Percentiles rank a stretch among this genome's conserved stretches.
These are phyloP conservation scores for Laetiporus sulphureus DNA, from an alignment of 1,284 basidiomycete species.

Conservation along the genomic window DNA sequence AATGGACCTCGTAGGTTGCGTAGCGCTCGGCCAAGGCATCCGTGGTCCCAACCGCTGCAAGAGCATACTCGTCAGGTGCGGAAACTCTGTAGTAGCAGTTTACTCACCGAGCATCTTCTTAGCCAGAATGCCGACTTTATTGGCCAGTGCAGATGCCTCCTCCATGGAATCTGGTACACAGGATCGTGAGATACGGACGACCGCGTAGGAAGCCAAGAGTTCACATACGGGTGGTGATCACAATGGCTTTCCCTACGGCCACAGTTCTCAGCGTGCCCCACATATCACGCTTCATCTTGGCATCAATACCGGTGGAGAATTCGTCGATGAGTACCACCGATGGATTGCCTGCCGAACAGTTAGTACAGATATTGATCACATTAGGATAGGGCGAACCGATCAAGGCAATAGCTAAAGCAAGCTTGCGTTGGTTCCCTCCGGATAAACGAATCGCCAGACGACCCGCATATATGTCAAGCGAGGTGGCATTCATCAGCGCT, in stretches of 20 bases:
- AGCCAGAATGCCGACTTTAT: conserved; percentile 67
- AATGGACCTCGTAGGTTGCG: conserved; percentile 74
- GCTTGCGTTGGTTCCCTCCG: conserved; percentile 77
- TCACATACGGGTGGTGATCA: conserved; percentile 64
- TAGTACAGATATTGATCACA: conserved; percentile 1
- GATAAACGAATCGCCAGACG: conserved; percentile 67
- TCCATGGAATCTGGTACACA: conserved; percentile 85
- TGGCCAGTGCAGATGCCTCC: conserved; percentile 73
- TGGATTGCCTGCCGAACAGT: conserved; percentile 50
- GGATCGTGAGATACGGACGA: too few relatives aligned
- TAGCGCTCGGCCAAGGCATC: conserved; percentile 57
- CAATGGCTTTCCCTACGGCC: conserved; percentile 56
- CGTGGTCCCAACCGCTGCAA: conserved; percentile 63
- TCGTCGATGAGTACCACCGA: conserved; percentile 77
- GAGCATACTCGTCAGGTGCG: conserved; percentile 3
- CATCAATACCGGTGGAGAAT: conserved; percentile 78
- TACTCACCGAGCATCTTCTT: conserved; percentile 57
- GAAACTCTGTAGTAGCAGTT: neutral
- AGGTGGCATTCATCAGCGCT: conserved; percentile 53
- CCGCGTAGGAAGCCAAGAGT: neutral
- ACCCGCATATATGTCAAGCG: conserved; percentile 56
- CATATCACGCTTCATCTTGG: conserved; percentile 79
- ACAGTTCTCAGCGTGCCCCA: conserved; percentile 69
- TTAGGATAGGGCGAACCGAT: conserved; percentile 44
- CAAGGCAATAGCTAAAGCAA: conserved; percentile 71